Evolutionary conservation across 257 asterid genomes (phyloP), one percentile per base, ranked within the genome.

Genomic region (Thymus quinquecostatus): DNA sequence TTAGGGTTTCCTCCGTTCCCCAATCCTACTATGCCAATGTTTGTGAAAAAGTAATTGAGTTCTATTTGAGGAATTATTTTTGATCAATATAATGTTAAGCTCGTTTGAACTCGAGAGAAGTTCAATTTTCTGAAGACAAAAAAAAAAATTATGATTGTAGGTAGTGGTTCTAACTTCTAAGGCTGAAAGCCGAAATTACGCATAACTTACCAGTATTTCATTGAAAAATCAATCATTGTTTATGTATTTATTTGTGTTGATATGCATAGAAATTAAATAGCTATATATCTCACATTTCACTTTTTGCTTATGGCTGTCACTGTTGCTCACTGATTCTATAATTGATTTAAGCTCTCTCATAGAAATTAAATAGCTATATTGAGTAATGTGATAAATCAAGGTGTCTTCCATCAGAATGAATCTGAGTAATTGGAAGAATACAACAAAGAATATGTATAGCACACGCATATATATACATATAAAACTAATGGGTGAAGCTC

Each of bases 1-100:
- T 92, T 71, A 54, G 76, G 75, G 43, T 48, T 7, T 27, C 10
- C 49, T 9, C 29, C 64, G 29, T 1, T 10, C 8, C 12, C 3
- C 50, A 45, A 11, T 12, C n/a, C 10, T 63, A 9, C 70, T 48
- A 8, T 43, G 62, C 34, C 54, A 6, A 21, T 50, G 49, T 11
- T 55, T 45, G 3, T 47, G 9, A 27, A 33, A 21, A 6, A 38
- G 12, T 38, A 10, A 21, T 21, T 57, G 4, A 10, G 2, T 34
- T 58, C 29, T 43, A 11, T 58, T 32, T 32, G 3, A 30, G 62
- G 62, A 56, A 29, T 10, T 56, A 4, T 4, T 36, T 59, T 6
- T 62, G 64, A 32, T 60, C 53, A 63, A 45, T 51, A 27, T 60
- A 56, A 30, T 40, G 51, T 28, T 48, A 45, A 66, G 71, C 62